Evolutionary conservation across 2,329 filamentous ascomycete genomes (phyloP), one percentile per base, ranked within the genome.

Genomic region (Aspergillus sp.): DNA sequence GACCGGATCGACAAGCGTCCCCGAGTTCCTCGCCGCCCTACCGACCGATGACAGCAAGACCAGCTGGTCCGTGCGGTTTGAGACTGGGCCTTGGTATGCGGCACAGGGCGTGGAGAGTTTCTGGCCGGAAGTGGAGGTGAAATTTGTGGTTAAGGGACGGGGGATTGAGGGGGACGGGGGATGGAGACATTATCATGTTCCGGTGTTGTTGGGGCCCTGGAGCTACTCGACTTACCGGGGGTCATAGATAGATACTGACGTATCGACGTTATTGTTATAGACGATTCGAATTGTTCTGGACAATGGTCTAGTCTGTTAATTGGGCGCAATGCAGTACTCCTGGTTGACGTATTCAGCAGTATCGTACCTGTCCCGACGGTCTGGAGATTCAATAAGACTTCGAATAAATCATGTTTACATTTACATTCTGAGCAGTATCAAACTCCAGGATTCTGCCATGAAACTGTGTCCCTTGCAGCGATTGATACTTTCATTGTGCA

Each of bases 171-270:
- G 59, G 0, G 61, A 68, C 49, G 69, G 69, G 46, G 71, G 67
- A 23, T 73, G 71, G 67, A 61, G 70, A 43, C 73, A 76, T 60
- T 76, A 75, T 57, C 74, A 76, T 68, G 73, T 76, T 15, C 74
- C 74, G n/a, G 68, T 76, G 43, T 53, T 76, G 46, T 55, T 76
- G 50, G 73, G 74, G 27, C 74, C 74, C 20, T 76, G 72, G 72
- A 74, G 70, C 47, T 76, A 75, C 56, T 74, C 73, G 43, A 75
- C 74, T 23, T 76, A 76, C 57, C 68, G 74, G 45, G 74, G 74
- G 9, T 76, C 73, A 42, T 76, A 57, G 25, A 30, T 30, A 65
- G 20, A 30, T n/a, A 43, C 37, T 17, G 39, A 22, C n/a, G 35
- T 38, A 38, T 38, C 4, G 25, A 30, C 9, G 5, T 12, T 30